Evolutionary conservation across 106 monocot species (phyloP), one percentile per base, ranked within the genome.

Genomic region (Xerophyta viscosa): DNA sequence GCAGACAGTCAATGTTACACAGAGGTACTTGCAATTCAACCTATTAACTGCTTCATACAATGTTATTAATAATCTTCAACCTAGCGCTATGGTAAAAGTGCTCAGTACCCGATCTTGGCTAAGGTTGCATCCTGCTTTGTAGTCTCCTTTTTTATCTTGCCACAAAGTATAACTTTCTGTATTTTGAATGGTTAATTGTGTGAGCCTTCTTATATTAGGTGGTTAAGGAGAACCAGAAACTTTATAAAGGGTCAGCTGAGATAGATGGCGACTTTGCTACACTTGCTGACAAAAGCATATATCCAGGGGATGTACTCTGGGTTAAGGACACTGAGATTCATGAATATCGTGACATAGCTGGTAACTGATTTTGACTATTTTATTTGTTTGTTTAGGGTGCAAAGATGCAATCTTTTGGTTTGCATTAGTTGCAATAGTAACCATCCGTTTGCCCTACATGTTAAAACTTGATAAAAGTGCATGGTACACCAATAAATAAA

Each of bases 311-410:
- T 61, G 69, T 80, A 63, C 64, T 98, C 44, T 98, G 98, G 98
- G 82, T 98, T 8, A 65, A 48, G 36, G 90, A 98, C 45, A 71
- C 81, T 24, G 90, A 84, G 71, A 77, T 90, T 21, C 54, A 86
- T 54, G 98, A 98, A 58, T 86, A 90, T 54, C 98, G 98, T 26
- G 90, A 98, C 64, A 98, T 98, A 74, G 98, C 78, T 58, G 98
- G 98, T 90, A 68, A 56, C 7, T 26, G 25, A 36, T 33, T 33
- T 33, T n/a, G 9, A 5, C 26, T 14, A 47, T 47, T 21, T 21
- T 47, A 8, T 21, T 47, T 27, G 12, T 23, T 24, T 19, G 24
- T 24, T 2, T 1, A 23, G 21, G 20, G 48, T 20, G 18, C 11
- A 20, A 21, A 4, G n/a, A 20, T 4, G 22, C 21, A 19, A 48